phyloP scores from a whole-genome alignment of 352 stramenopile genomes.

The Phytopythium sindhum region DNA sequence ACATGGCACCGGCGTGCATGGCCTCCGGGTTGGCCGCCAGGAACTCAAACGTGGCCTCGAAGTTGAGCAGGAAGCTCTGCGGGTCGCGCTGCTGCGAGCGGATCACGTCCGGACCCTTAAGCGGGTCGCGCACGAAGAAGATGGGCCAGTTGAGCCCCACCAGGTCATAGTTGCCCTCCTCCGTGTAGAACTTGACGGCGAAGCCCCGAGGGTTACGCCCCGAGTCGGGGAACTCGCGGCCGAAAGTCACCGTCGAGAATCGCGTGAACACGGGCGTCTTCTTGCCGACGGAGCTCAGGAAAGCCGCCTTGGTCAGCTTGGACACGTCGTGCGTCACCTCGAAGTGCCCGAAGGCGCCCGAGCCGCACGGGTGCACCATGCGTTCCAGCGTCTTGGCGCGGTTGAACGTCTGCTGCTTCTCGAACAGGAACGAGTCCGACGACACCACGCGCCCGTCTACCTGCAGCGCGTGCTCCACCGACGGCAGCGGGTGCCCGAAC shows the following conservation, averaged over 20 bases:
- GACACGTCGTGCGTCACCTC: constrained; percentile 78
- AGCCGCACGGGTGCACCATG: constrained; percentile 34
- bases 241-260: constrained; percentile 80
- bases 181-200: constrained; percentile 90
- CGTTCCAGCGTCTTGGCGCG: constrained; percentile 33
- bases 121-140: constrained; percentile 91
- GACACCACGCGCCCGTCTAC: constrained; percentile 25
- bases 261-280: constrained; percentile 76
- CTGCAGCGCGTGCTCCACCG: constrained; percentile 26
- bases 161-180: constrained; percentile 90
- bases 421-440: constrained; percentile 22
- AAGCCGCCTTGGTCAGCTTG: constrained; percentile 71
- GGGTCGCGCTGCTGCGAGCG: constrained; percentile 89
- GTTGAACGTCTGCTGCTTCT: constrained; percentile 40
- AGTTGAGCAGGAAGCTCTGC: constrained; percentile 72
- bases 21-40: constrained; percentile 81
- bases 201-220: constrained; percentile 83
- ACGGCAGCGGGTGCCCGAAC: constrained; percentile 31
- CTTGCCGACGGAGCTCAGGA: constrained; percentile 79
- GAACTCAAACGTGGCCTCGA: constrained; percentile 87
- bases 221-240: constrained; percentile 72
- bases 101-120: constrained; percentile 89
- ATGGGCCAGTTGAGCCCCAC: constrained; percentile 90
- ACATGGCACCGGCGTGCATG: constrained; percentile 71
- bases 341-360: constrained; percentile 91